A percentile compares a stretch with the other conserved stretches of the same genome.
Evolutionary conservation across 352 stramenopile genomes (phyloP).

Genomic region (Phytophthora chlamydospora): DNA sequence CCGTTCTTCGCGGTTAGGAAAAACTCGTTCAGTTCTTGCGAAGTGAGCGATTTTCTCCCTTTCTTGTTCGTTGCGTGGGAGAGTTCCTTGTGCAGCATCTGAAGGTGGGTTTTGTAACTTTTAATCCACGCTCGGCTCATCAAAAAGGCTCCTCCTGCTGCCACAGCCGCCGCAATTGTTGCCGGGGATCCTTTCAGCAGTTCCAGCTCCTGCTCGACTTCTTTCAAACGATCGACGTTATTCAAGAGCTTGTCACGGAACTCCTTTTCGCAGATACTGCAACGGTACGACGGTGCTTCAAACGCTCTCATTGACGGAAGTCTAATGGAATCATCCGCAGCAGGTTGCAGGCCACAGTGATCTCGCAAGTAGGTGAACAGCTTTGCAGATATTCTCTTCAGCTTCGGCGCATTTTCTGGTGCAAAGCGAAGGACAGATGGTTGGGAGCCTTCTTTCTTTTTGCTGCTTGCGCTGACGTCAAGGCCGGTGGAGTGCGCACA

Average conservation of each 20-base stretch:
- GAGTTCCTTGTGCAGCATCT: conserved; percentile 56
- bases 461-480: neutral
- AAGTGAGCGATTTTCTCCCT: conserved; percentile 21
- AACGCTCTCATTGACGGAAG: conserved; percentile 43
- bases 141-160: conserved; percentile 44
- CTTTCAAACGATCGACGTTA: conserved; percentile 56
- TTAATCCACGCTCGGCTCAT: conserved; percentile 78
- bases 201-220: conserved; percentile 53
- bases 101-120: conserved; percentile 72
- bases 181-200: conserved; percentile 49
- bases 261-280: conserved; percentile 45
- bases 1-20: conserved; percentile 13
- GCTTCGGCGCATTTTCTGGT: conserved; percentile 50
- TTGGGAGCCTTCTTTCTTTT: neutral
- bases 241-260: conserved; percentile 62
- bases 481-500: conserved; percentile 49
- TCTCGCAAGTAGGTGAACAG: conserved; percentile 55
- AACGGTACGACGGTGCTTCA: conserved; percentile 51
- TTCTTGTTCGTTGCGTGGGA: conserved; percentile 35
- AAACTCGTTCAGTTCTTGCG: conserved; percentile 24
- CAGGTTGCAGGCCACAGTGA: conserved; percentile 32
- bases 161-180: conserved; percentile 29
- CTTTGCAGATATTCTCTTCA: conserved; percentile 68
- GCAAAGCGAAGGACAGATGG: conserved; percentile 40
- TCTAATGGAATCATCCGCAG: neutral